A percentile compares a stretch with the other conserved stretches of the same genome.
These are phyloP conservation scores for Rhinocladiella similis DNA, from an alignment of 2,329 filamentous ascomycete genomes.

Conservation along the genomic window DNA sequence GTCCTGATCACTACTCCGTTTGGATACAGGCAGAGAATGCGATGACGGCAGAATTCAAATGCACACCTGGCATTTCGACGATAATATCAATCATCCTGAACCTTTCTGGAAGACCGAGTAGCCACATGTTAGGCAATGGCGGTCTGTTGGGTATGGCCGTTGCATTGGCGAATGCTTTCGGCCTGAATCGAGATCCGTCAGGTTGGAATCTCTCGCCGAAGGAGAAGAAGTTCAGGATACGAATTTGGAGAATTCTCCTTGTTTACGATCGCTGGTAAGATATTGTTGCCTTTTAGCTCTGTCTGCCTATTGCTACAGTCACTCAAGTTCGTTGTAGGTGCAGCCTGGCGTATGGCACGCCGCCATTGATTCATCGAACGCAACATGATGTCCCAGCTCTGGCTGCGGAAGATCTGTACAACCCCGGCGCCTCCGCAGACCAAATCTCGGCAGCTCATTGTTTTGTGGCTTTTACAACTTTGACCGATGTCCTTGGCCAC, in stretches of 20 bases:
- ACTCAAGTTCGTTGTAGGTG: slow-evolving; percentile 38
- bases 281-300: not conserved
- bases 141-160: slow-evolving; percentile 53
- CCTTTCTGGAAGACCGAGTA: slow-evolving; percentile 59
- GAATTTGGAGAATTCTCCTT: slow-evolving; percentile 58
- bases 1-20: slow-evolving; percentile 59
- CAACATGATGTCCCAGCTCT: slow-evolving; percentile 54
- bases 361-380: slow-evolving; percentile 46
- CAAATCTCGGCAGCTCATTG: slow-evolving; percentile 36
- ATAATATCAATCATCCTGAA: slow-evolving; percentile 60
- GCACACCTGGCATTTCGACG: slow-evolving; percentile 55
- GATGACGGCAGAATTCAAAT: slow-evolving; percentile 52
- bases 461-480: slow-evolving; percentile 47
- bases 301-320: not conserved
- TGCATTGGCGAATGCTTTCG: slow-evolving; percentile 55
- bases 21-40: slow-evolving; percentile 63
- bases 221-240: slow-evolving; percentile 54
- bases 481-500: slow-evolving; percentile 47
- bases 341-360: slow-evolving; percentile 56
- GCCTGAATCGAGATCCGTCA: slow-evolving; percentile 55
- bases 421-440: slow-evolving; percentile 2
- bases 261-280: slow-evolving; percentile 57
- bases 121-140: slow-evolving; percentile 60
- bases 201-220: slow-evolving; percentile 54
- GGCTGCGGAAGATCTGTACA: slow-evolving; percentile 33